Base-by-base conservation (phyloP, 495 filamentous ascomycete species). In the Mytilinidion resinicola region DNA sequence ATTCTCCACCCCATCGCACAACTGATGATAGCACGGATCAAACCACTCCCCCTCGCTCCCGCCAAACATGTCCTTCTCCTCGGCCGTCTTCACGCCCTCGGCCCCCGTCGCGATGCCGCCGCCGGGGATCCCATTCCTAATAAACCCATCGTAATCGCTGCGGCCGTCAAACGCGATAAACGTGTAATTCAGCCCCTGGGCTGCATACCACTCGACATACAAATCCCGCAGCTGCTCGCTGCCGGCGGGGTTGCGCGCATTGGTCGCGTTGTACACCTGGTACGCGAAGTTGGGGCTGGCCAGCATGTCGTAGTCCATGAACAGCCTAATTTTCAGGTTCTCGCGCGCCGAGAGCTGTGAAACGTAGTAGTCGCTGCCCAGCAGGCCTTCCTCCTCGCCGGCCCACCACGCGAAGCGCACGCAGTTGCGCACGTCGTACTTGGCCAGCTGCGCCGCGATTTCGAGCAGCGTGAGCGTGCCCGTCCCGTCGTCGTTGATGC, bases 221-320 rank as follows among this genome's bases (percentile, higher is more conserved):
- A 86, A 67, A 41, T 76, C 69, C 70, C 89, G 81, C 49, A 82
- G 80, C 48, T 81, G 69, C 46, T 76, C 85, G 17, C 82, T 86
- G 0, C 86, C 86, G 0, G 77, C 59, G 0, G 86, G 85, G 17
- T 84, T 85, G 8, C 74, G 74, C 21, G 77, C 60, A 71, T 84
- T 83, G 70, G 82, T 88, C 17, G 78, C 69, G 66, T 90, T 86
- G 67, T 87, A 88, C 69, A 88, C 78, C 65, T 80, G 80, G 61
- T 82, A 78, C 9, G 79, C 76, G 63, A 83, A 89, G 75, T 90
- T 89, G 46, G 86, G 86, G n/a, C 76, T 80, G 41, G 84, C 86
- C 59, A 88, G 85, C 86, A 89, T 90, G 69, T 90, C 86, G 61
- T 87, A 86, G 74, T 90, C 86, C 63, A 89, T 82, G 67, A 87